Conservation (phyloP, 1,284 basidiomycete genomes). For the Psilocybe mexicana region DNA sequence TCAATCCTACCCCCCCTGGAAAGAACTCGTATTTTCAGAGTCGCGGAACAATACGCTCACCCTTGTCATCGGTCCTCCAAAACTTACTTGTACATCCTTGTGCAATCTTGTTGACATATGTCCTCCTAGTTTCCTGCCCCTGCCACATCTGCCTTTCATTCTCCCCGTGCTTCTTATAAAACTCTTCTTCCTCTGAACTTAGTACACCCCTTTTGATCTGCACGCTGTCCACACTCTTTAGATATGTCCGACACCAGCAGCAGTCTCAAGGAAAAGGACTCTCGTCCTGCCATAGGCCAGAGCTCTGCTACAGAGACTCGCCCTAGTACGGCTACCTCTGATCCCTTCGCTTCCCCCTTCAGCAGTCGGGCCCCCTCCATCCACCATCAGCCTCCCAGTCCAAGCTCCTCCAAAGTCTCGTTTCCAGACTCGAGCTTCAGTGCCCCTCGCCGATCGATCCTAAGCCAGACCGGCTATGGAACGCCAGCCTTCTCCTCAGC, state of each 20-base stretch:
- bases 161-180: constrained; percentile 14
- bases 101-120: constrained; percentile 15
- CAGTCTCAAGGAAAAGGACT: constrained; percentile 14
- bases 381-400: constrained; percentile 24
- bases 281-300: constrained; percentile 4
- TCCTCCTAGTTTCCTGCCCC: constrained; percentile 12
- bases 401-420: constrained; percentile 26
- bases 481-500: constrained; percentile 26
- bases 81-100: constrained; percentile 11
- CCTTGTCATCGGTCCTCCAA: constrained; percentile 15
- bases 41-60: constrained; percentile 16
- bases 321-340: constrained; percentile 27
- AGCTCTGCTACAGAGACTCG: constrained; percentile 18
- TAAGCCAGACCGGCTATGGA: constrained; percentile 22
- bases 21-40: constrained; percentile 1
- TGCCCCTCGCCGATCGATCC: constrained; percentile 19
- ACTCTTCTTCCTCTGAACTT: constrained; percentile 6
- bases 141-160: constrained; percentile 9
- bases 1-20: constrained; percentile 6
- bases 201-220: constrained; percentile 11
- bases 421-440: constrained; percentile 23
- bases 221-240: constrained; percentile 13
- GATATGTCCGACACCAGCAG: constrained; percentile 21
- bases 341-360: constrained; percentile 38
- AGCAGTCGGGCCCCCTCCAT: constrained; percentile 35